Conservation (phyloP, 495 filamentous ascomycete species). For the Daldinia loculata region DNA sequence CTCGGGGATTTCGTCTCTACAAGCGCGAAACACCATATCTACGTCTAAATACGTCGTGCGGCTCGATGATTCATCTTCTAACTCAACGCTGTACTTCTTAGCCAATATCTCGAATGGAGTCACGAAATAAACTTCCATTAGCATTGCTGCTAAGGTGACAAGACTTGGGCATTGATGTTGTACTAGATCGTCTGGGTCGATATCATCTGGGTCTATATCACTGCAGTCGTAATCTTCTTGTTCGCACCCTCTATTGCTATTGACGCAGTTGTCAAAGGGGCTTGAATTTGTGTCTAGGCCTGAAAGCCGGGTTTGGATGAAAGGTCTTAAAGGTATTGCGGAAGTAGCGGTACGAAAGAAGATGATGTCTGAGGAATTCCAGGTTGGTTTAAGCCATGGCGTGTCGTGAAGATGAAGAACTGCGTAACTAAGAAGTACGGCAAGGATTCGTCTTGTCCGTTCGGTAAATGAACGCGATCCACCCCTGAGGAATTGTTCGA, state of each 20-base stretch:
- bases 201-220: not conserved
- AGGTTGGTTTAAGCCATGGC: conserved; percentile 5
- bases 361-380: not conserved
- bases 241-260: not conserved
- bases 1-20: not conserved
- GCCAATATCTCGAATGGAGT: not conserved
- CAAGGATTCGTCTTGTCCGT: conserved; percentile 3
- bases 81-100: not conserved
- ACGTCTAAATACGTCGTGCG: not conserved
- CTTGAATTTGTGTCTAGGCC: not conserved
- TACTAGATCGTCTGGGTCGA: not conserved
- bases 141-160: conserved; percentile 3
- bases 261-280: not conserved
- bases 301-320: not conserved
- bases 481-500: not conserved
- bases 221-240: not conserved
- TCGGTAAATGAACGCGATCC: not conserved
- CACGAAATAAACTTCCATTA: conserved; percentile 6
- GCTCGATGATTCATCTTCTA: not conserved
- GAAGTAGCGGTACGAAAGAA: conserved; percentile 3
- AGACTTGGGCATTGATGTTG: not conserved
- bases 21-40: not conserved
- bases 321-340: conserved; percentile 1
- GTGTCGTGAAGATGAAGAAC: conserved; percentile 7
- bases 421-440: conserved; percentile 2